phyloP scores from a whole-genome alignment of 352 stramenopile genomes.

The Blastocystis sp. region DNA sequence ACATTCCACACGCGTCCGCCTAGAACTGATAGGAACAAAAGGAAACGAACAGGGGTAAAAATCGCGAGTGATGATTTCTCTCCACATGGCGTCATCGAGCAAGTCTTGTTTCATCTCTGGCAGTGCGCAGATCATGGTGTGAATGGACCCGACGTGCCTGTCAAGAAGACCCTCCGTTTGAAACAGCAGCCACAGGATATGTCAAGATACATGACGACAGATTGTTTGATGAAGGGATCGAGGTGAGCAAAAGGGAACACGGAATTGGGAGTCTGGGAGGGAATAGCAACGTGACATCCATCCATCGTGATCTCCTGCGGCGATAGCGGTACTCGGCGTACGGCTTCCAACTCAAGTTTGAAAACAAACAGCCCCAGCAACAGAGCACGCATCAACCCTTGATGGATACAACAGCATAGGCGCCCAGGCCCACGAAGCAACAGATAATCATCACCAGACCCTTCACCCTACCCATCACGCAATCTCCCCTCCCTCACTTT shows the following conservation, averaged over 20 bases:
- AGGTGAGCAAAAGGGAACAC: slow-evolving; percentile 8
- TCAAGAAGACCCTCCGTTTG: neutral
- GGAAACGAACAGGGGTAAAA: slow-evolving; percentile 42
- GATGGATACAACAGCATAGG: slow-evolving; percentile 23
- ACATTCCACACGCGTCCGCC: slow-evolving; percentile 35
- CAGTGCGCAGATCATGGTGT: slow-evolving; percentile 5
- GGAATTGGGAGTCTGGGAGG: neutral
- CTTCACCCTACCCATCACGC: slow-evolving; percentile 30
- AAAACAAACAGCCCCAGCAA: neutral
- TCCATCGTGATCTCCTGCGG: neutral
- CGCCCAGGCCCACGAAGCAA: slow-evolving; percentile 10
- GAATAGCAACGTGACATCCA: neutral
- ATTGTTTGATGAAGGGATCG: neutral
- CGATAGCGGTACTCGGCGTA: neutral
- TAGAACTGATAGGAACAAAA: neutral
- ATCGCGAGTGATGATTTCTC: slow-evolving; percentile 30
- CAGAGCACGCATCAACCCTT: too few species aligned
- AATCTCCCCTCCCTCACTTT: neutral
- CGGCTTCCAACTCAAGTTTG: neutral
- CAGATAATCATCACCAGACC: slow-evolving; percentile 20
- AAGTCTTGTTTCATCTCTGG: slow-evolving; percentile 16
- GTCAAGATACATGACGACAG: slow-evolving; percentile 36
- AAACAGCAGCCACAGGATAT: slow-evolving; percentile 30
- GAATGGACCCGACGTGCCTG: neutral
- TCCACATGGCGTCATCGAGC: slow-evolving; percentile 41